These are phyloP conservation scores for Tulasnella sp. DNA, from an alignment of 768 basidiomycete species.

Conservation along the genomic window DNA sequence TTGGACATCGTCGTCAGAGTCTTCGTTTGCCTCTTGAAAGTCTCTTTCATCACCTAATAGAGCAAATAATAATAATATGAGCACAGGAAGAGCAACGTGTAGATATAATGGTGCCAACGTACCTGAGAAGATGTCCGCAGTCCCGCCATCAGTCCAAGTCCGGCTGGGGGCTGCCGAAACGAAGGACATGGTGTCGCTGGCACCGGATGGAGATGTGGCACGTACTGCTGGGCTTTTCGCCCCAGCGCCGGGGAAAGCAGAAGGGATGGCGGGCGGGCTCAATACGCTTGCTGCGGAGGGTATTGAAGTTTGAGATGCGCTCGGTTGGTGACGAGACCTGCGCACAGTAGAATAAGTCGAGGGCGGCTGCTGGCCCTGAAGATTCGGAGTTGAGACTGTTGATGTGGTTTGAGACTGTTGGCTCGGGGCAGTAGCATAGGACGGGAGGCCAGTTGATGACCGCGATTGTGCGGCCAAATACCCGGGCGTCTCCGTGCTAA, in stretches of 20 bases:
- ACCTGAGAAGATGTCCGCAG: constrained; percentile 14
- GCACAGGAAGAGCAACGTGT: background rate
- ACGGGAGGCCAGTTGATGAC: background rate
- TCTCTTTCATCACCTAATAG: constrained; percentile 2
- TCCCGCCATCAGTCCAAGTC: constrained; percentile 12
- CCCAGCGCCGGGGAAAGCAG: background rate
- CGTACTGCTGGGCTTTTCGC: background rate
- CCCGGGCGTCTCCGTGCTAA: background rate
- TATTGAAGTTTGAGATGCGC: background rate
- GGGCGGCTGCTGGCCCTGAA: background rate
- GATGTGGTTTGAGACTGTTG: background rate
- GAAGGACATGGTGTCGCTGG: constrained; percentile 2
- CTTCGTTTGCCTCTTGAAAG: background rate
- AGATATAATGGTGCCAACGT: background rate
- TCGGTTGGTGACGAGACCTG: background rate
- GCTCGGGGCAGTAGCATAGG: background rate
- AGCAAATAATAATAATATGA: background rate
- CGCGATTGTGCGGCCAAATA: background rate
- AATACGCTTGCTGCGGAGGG: background rate
- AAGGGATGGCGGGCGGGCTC: background rate
- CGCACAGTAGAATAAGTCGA: background rate
- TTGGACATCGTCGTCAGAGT: constrained; percentile 7
- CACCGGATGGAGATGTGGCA: constrained; percentile 3
- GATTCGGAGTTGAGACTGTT: background rate
- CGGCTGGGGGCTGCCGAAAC: constrained; percentile 4